These are phyloP conservation scores for Aspergillus felis DNA, from an alignment of 2,329 filamentous ascomycete species.

Conservation along the genomic window DNA sequence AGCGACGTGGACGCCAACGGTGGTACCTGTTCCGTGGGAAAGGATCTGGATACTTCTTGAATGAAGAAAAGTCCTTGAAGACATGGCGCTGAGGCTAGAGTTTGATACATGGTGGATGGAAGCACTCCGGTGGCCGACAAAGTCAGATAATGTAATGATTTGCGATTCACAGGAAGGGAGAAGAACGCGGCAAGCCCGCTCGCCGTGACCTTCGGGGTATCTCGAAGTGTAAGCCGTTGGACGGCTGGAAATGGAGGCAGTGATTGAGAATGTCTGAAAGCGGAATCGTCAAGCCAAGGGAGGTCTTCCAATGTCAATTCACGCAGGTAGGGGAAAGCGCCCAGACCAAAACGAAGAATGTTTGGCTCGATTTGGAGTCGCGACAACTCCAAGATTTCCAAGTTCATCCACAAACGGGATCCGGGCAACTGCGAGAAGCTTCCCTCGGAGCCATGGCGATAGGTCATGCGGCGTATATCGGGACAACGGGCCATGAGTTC, in stretches of 20 bases:
- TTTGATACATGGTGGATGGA: conserved; percentile 38
- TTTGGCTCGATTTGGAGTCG: conserved; percentile 34
- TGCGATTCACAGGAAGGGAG: conserved; percentile 55
- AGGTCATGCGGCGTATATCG: conserved; percentile 85
- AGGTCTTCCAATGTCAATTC: conserved; percentile 72
- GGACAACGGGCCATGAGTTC: conserved; percentile 81
- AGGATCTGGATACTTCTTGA: conserved; percentile 53
- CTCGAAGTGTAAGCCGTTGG: conserved; percentile 67
- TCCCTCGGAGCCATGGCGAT: conserved; percentile 71
- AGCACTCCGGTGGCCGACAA: conserved; percentile 67
- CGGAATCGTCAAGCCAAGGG: conserved; percentile 67
- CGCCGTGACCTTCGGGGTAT: conserved; percentile 67
- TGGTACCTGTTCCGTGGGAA: conserved; percentile 55
- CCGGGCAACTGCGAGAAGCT: conserved; percentile 67
- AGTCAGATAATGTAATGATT: conserved; percentile 63
- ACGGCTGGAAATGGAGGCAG: conserved; percentile 72
- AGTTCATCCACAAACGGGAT: conserved; percentile 43
- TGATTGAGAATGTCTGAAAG: conserved; percentile 64
- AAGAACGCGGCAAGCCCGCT: conserved; percentile 69
- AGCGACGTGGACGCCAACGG: conserved; percentile 67
- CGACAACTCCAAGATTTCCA: conserved; percentile 41
- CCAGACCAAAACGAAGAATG: conserved; percentile 65
- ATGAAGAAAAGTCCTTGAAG: conserved; percentile 51
- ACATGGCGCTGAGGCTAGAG: conserved; percentile 40
- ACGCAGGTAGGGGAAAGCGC: conserved; percentile 61